A percentile compares a stretch with the other conserved stretches of the same genome.
These are phyloP conservation scores for Gloeostereum incarnatum DNA, from an alignment of 768 basidiomycete species.

Conservation along the genomic window DNA sequence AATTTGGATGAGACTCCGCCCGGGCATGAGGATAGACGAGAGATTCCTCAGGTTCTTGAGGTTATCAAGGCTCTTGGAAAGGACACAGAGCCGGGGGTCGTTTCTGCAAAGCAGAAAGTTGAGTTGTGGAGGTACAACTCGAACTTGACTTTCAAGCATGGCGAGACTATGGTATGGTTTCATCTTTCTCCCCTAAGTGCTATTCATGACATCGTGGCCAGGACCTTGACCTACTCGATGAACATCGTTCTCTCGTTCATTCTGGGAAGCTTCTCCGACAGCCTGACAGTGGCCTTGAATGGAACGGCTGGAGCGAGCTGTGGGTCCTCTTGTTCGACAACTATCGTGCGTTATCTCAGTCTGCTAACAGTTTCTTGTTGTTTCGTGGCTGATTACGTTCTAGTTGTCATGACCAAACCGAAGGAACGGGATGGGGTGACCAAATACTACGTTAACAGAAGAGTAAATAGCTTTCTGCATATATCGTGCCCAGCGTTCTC, in stretches of 20 bases:
- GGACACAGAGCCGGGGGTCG: conserved; percentile 81
- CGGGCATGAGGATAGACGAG: conserved; percentile 72
- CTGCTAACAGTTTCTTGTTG: not conserved
- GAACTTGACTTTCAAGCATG: conserved; percentile 70
- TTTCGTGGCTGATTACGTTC: not conserved
- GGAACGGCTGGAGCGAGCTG: conserved; percentile 86
- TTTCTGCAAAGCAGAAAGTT: conserved; percentile 80
- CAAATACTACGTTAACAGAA: conserved; percentile 72
- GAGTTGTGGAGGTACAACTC: conserved; percentile 83
- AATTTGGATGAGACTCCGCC: conserved; percentile 68
- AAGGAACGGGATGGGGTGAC: conserved; percentile 69
- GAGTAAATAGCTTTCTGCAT: conserved; percentile 35
- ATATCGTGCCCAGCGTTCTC: not conserved
- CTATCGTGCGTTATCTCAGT: conserved; percentile 55
- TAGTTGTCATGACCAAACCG: conserved; percentile 86
- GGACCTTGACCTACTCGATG: conserved; percentile 88
- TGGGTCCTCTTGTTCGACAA: conserved; percentile 92
- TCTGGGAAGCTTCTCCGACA: conserved; percentile 78
- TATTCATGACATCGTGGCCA: conserved; percentile 9
- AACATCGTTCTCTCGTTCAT: conserved; percentile 76
- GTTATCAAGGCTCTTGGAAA: conserved; percentile 82
- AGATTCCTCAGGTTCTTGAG: conserved; percentile 81
- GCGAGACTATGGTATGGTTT: conserved; percentile 51
- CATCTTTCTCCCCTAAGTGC: not conserved
- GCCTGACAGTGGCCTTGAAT: conserved; percentile 81